A percentile compares a stretch with the other conserved stretches of the same genome.
phyloP scores from a whole-genome alignment of 108 stramenopile species.

The Ochromonas danica region DNA sequence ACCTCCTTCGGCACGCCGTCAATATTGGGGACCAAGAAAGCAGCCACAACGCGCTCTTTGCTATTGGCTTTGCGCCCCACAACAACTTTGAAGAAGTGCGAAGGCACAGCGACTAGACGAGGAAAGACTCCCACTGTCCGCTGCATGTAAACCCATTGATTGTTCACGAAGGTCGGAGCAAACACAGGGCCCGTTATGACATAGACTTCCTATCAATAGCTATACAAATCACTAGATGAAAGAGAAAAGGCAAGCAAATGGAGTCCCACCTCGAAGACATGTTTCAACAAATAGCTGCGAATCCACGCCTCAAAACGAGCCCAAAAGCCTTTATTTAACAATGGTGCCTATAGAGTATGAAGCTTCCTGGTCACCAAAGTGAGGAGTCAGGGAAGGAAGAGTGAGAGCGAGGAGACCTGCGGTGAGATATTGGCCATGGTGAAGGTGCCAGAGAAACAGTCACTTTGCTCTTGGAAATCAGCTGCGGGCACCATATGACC shows the following conservation, averaged over 20 bases:
- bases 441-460: neutral
- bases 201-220: constrained; percentile 3
- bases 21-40: constrained; percentile 27
- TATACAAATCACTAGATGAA: neutral
- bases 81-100: constrained; percentile 29
- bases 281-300: neutral
- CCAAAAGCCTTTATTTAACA: constrained; percentile 29
- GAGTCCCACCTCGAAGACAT: neutral
- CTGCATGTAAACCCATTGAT: constrained; percentile 21
- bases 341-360: neutral
- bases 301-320: constrained; percentile 27
- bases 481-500: constrained; percentile 33
- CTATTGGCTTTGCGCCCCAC: neutral
- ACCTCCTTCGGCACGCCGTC: neutral
- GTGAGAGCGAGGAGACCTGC: neutral
- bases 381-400: neutral
- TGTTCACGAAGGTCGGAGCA: neutral
- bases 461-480: neutral
- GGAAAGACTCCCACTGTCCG: constrained; percentile 3
- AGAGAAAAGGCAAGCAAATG: neutral
- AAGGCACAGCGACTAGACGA: constrained; percentile 1
- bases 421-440: constrained; percentile 36
- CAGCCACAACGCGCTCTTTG: neutral
- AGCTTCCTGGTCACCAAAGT: neutral
- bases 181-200: constrained; percentile 31